Evolutionary conservation across 768 basidiomycete genomes (phyloP).

Genomic region (Termitomyces sp.): DNA sequence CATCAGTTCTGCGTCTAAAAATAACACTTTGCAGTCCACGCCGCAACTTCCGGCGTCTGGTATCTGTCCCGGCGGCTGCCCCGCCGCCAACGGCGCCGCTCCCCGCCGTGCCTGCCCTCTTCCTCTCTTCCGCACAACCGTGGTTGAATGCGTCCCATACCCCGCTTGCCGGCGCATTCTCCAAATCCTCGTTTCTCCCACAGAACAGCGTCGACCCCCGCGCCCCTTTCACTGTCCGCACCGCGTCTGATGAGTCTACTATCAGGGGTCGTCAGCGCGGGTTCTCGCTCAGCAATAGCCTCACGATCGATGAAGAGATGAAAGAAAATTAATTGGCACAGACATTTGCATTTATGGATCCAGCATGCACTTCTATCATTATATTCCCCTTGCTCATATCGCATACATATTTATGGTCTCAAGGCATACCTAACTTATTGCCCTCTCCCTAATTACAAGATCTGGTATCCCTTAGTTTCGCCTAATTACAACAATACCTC

Average conservation of each 20-base stretch:
- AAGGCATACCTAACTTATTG: not conserved
- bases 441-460: slow-evolving; percentile 1
- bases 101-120: slow-evolving; percentile 25
- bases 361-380: not conserved
- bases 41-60: slow-evolving; percentile 30
- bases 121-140: slow-evolving; percentile 10
- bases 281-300: slow-evolving; percentile 23
- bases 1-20: not conserved
- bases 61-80: slow-evolving; percentile 24
- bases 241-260: not conserved
- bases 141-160: slow-evolving; percentile 7
- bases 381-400: not conserved
- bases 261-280: slow-evolving; percentile 24
- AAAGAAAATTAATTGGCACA: slow-evolving; percentile 27
- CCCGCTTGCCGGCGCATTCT: slow-evolving; percentile 6
- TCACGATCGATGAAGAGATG: slow-evolving; percentile 35
- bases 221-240: not conserved
- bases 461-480: not conserved
- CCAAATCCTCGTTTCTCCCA: not conserved
- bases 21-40: slow-evolving; percentile 26
- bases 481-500: not conserved
- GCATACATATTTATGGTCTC: slow-evolving; percentile 5
- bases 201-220: not conserved
- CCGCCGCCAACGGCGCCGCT: slow-evolving; percentile 36
- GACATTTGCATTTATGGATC: not conserved